Conservation (phyloP, 2,329 filamentous ascomycete species). For the Exophiala sideris region DNA sequence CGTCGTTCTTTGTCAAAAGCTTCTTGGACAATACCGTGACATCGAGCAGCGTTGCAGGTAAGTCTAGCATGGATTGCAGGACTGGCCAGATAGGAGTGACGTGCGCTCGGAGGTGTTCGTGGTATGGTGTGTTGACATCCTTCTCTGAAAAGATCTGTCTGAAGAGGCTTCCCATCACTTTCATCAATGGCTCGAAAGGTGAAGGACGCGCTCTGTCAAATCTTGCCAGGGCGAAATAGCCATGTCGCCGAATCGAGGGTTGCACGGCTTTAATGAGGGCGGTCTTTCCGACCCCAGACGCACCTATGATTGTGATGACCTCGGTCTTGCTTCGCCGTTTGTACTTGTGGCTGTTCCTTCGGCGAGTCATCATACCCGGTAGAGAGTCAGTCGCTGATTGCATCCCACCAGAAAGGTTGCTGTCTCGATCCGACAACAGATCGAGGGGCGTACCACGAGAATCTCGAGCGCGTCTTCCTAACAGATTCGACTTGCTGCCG, state of each 20-base stretch:
- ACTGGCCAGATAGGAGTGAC: slow-evolving; percentile 57
- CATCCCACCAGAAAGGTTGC: slow-evolving; percentile 31
- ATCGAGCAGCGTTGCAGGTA: slow-evolving; percentile 62
- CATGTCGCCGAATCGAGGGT: slow-evolving; percentile 53
- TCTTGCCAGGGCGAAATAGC: slow-evolving; percentile 59
- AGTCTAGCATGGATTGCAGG: slow-evolving; percentile 56
- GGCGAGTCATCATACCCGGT: slow-evolving; percentile 36
- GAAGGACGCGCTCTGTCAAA: slow-evolving; percentile 58
- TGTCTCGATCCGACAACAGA: slow-evolving; percentile 37
- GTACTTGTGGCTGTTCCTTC: slow-evolving; percentile 47
- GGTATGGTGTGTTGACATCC: slow-evolving; percentile 60
- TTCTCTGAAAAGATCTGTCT: slow-evolving; percentile 64
- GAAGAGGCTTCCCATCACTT: slow-evolving; percentile 59
- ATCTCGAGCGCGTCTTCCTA: slow-evolving; percentile 16
- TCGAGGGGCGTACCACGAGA: slow-evolving; percentile 19
- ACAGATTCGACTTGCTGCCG: slow-evolving; percentile 9
- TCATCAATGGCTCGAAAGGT: slow-evolving; percentile 60
- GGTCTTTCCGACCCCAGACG: slow-evolving; percentile 59
- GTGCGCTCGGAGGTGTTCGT: slow-evolving; percentile 55
- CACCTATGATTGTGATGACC: slow-evolving; percentile 56
- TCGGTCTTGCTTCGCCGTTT: slow-evolving; percentile 57
- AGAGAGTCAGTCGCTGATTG: slow-evolving; percentile 30
- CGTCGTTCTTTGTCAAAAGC: slow-evolving; percentile 23
- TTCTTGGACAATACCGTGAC: slow-evolving; percentile 38
- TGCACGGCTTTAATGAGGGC: slow-evolving; percentile 59